Conservation (phyloP, 78 protist genomes). For the Acrasis kona region DNA sequence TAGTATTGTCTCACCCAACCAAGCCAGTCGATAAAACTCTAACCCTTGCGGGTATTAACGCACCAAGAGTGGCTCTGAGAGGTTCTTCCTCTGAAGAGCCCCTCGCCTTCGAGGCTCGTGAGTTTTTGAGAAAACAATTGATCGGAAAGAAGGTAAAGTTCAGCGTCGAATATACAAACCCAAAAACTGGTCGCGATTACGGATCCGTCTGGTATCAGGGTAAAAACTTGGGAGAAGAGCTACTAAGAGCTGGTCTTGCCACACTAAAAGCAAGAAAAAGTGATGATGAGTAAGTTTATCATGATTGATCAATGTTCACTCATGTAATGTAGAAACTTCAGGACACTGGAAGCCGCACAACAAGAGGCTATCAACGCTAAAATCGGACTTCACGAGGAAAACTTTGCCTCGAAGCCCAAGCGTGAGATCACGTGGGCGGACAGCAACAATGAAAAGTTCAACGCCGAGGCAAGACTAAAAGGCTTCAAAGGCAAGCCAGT, state of each 20-base stretch:
- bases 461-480: not conserved
- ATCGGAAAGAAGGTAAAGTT: not conserved
- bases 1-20: not conserved
- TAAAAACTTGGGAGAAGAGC: not conserved
- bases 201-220: not conserved
- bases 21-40: not conserved
- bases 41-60: not conserved
- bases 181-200: not conserved
- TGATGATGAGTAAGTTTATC: not conserved
- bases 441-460: not conserved
- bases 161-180: not conserved
- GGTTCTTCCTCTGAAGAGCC: not conserved
- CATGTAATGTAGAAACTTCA: no score
- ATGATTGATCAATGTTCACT: not conserved
- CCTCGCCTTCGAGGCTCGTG: not conserved
- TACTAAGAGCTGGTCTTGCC: not conserved
- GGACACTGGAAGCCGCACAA: not conserved
- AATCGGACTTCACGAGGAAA: not conserved
- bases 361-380: not conserved
- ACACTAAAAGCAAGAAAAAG: not conserved
- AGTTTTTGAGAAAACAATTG: not conserved
- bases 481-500: not conserved
- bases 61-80: not conserved
- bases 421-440: not conserved
- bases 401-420: not conserved